Evolutionary conservation across 2,329 filamentous ascomycete species (phyloP).

Genomic region (Cryphonectria radicalis): DNA sequence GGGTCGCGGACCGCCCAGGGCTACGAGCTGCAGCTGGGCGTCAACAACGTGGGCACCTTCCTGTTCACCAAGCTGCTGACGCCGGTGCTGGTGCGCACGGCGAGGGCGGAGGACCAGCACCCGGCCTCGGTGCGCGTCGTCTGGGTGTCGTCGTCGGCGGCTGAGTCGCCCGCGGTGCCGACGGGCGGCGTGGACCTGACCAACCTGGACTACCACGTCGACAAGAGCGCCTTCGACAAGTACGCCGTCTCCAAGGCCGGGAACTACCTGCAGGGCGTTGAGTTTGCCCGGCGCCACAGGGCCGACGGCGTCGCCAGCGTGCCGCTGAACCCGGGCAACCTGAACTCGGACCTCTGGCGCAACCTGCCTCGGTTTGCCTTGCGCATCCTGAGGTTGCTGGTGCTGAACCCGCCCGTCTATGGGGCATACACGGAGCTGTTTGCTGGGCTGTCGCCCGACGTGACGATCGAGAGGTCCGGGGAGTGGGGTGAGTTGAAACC

Average conservation of each 20-base stretch:
- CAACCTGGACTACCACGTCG: constrained; percentile 25
- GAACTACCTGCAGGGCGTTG: constrained; percentile 32
- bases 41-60: constrained; percentile 27
- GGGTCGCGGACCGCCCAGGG: constrained; percentile 35
- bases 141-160: constrained; percentile 24
- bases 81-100: constrained; percentile 22
- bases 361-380: background rate
- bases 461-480: constrained; percentile 37
- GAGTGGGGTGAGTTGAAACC: constrained; percentile 31
- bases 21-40: constrained; percentile 29
- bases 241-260: constrained; percentile 37
- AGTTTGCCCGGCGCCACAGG: constrained; percentile 33
- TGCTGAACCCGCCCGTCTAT: constrained; percentile 32
- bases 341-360: constrained; percentile 34
- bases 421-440: constrained; percentile 48
- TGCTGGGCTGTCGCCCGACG: constrained; percentile 42
- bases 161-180: constrained; percentile 15
- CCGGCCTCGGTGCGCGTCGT: constrained; percentile 25
- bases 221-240: constrained; percentile 14
- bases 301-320: constrained; percentile 35
- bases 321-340: constrained; percentile 37
- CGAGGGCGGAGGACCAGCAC: background rate
- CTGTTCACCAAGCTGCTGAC: constrained; percentile 29
- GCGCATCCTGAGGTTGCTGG: constrained; percentile 5
- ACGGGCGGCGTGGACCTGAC: constrained; percentile 17